Base-by-base conservation (phyloP, 352 stramenopile genomes). In the Phytophthora colocasiae region DNA sequence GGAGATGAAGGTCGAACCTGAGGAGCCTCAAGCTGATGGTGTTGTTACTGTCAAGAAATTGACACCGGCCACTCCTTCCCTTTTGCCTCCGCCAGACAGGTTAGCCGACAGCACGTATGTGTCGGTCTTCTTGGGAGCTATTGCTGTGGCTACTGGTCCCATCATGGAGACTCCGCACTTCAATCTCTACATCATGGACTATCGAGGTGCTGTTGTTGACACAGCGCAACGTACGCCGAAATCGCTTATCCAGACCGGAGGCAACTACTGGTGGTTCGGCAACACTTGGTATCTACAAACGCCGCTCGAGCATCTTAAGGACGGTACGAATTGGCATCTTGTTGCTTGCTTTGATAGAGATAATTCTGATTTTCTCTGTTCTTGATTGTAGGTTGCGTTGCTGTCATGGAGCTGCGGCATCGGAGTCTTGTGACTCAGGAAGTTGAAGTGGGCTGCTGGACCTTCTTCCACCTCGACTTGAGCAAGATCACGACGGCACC, bases 101-200 rank as follows among this genome's bases (percentile, higher is more conserved):
- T 66, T 95, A 36, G 54, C 75, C 6, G 83, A 92, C 70, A 93
- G 85, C 70, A 96, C 89, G 14, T 96, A 96, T 46, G 83, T 96
- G 22, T 95, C 86, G 45, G 87, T 96, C 38, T 93, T 96, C 64
- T 59, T 96, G 7, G 86, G 87, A 4, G 87, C 86, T 11, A 77
- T 94, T 24, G 89, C 89, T 2, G 85, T 96, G 31, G 86, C 89
- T 10, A 93, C 87, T 8, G 86, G 83, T 14, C 87, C 87, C 24
- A 85, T 95, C 43, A 96, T 96, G 89, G 80, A 94, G 65, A 96
- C 87, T 11, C 89, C 89, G 26, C 85, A 95, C 67, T 96, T 95
- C 60, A 93, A 92, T 51, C 66, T 96, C 52, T 95, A 95, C 74
- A 80, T 91, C 34, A 71, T 96, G 65, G 89, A 96, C 65, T 78